phyloP scores from a whole-genome alignment of 805 yeast species.

The Candida odintsovae region DNA sequence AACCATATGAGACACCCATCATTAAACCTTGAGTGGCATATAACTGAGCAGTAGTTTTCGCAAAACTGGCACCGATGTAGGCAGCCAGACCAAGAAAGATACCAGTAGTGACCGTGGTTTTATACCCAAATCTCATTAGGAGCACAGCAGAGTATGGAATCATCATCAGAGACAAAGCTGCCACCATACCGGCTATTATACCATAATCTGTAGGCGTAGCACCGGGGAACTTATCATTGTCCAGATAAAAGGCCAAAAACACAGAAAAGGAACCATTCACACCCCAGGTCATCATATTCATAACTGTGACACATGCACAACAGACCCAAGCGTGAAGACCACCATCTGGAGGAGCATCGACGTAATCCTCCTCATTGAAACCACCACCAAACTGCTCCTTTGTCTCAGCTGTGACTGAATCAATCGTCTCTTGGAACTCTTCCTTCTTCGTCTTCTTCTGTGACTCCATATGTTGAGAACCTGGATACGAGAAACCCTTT shows the following conservation, averaged over 20 bases:
- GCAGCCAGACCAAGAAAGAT: conserved; percentile 39
- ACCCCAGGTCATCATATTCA: conserved; percentile 26
- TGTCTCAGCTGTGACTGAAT: background rate
- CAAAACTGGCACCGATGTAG: conserved; percentile 46
- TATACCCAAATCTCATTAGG: conserved; percentile 39
- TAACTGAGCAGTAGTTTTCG: conserved; percentile 43
- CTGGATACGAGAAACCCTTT: no score
- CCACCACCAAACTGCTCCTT: conserved; percentile 8
- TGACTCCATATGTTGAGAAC: background rate
- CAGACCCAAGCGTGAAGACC: conserved; percentile 44
- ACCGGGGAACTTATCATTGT: conserved; percentile 37
- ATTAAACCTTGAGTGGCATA: conserved; percentile 48
- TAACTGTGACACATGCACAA: conserved; percentile 28
- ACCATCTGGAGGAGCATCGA: conserved; percentile 38
- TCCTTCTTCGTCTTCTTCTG: background rate
- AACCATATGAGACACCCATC: conserved; percentile 44
- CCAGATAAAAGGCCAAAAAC: conserved; percentile 42
- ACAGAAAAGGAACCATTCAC: conserved; percentile 50
- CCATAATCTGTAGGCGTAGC: conserved; percentile 50
- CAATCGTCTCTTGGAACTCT: background rate
- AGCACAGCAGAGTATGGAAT: conserved; percentile 43
- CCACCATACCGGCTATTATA: conserved; percentile 47
- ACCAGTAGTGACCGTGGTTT: conserved; percentile 33
- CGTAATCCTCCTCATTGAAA: conserved; percentile 27
- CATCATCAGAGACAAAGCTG: conserved; percentile 44